Base-by-base conservation (phyloP, 2,329 filamentous ascomycete species). In the Aspergillus neotritici region DNA sequence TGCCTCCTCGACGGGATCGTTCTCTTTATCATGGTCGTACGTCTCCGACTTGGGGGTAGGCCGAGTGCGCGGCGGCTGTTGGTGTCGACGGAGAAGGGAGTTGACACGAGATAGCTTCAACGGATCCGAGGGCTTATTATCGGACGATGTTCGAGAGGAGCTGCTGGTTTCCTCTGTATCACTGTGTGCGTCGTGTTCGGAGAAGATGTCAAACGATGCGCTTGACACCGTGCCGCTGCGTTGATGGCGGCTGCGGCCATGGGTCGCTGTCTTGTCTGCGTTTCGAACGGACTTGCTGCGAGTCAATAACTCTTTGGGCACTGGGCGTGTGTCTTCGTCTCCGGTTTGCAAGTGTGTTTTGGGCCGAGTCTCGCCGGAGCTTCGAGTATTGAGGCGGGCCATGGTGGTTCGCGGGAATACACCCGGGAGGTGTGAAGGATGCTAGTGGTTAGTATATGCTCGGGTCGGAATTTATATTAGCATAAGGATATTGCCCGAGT, bases 21-120 rank as follows among this genome's bases (percentile, higher is more conserved):
- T 61, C 30, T 67, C 62, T 47, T 65, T 64, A 32, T 60, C 58
- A 35, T 63, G 65, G 36, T 64, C 59, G 35, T 57, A 55, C 5
- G 52, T 53, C 41, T 59, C 56, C 42, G 55, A 50, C 47, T 61
- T 64, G 35, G 51, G 44, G 11, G 46, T 51, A 13, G 50, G 52
- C 34, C 54, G 50, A 30, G 47, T 47, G 13, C 54, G 52, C 16
- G 55, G 53, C 14, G 49, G 52, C 21, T 54, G 55, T 13, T 55
- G 48, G 17, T 60, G 38, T 2, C 55, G 58, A 14, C 66, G 50
- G 5, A 64, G 54, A 14, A 67, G 46, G 10, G 64, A 64, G 38
- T 68, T 68, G 14, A 61, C 52, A 11, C 58, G 56, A 6, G 63
- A 54, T 3, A 57, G 37, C 28, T 58, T 64, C 28, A 67, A 47